phyloP scores from a whole-genome alignment of 2,329 filamentous ascomycete genomes.

The Phialemoniopsis sp. region DNA sequence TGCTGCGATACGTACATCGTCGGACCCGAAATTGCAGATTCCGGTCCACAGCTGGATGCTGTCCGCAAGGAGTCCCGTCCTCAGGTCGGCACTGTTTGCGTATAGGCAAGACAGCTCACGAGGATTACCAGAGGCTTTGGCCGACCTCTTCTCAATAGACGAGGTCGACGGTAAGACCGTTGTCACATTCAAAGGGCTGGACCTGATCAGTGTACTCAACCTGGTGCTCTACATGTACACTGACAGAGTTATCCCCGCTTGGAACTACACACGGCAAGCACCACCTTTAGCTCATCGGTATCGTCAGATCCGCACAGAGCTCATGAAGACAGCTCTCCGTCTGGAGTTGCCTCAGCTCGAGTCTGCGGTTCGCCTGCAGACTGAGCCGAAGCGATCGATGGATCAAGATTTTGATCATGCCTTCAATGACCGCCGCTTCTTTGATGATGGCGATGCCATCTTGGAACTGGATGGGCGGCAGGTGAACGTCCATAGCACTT shows the following conservation, averaged over 20 bases:
- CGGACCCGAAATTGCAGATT: conserved; percentile 63
- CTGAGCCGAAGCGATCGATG: conserved; percentile 58
- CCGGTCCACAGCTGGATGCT: conserved; percentile 83
- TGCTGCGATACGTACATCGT: conserved; percentile 48
- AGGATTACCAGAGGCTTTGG: conserved; percentile 32
- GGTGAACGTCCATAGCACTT: conserved; percentile 68
- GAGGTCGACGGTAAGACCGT: conserved; percentile 41
- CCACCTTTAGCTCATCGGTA: conserved; percentile 67
- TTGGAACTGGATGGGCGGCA: conserved; percentile 75
- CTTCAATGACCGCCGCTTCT: conserved; percentile 64
- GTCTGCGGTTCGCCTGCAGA: conserved; percentile 72
- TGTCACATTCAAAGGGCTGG: conserved; percentile 64
- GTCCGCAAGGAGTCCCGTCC: conserved; percentile 64
- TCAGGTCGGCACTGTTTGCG: conserved; percentile 26
- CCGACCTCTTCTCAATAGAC: conserved; percentile 56
- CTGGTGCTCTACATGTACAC: conserved; percentile 77
- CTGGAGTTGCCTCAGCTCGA: conserved; percentile 72
- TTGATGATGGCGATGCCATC: conserved; percentile 74
- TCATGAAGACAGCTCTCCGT: conserved; percentile 77
- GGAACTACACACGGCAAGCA: conserved; percentile 71
- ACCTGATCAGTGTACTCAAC: conserved; percentile 77
- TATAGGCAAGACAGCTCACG: conserved; percentile 23
- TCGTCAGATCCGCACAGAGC: conserved; percentile 73
- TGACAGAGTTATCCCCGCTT: conserved; percentile 77
- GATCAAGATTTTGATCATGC: conserved; percentile 68